A percentile compares a stretch with the other conserved stretches of the same genome.
These are phyloP conservation scores for Chaetomium sp. DNA, from an alignment of 2,329 filamentous ascomycete species.

Conservation along the genomic window DNA sequence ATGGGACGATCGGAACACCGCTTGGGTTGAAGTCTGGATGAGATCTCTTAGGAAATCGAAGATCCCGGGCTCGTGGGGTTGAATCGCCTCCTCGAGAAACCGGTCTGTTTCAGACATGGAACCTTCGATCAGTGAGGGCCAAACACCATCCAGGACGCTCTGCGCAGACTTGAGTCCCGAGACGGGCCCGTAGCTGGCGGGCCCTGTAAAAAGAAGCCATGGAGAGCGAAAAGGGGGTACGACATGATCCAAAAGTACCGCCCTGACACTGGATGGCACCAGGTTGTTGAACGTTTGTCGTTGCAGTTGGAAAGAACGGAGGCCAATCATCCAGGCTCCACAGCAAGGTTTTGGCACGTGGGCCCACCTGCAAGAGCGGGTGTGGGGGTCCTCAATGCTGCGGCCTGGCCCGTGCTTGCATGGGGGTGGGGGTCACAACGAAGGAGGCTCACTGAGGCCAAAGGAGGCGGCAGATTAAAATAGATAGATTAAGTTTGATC, in stretches of 20 bases:
- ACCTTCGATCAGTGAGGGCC: not conserved
- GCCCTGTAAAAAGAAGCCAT: too few species aligned
- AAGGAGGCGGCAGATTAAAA: too few species aligned
- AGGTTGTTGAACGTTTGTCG: constrained; percentile 1
- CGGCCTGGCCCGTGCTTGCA: not conserved
- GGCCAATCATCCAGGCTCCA: constrained; percentile 9
- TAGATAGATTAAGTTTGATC: too few species aligned
- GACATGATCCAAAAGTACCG: too few species aligned
- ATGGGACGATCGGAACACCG: not conserved
- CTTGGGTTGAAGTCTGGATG: not conserved
- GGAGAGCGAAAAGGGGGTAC: too few species aligned
- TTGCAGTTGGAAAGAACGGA: constrained; percentile 4
- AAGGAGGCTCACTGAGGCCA: too few species aligned
- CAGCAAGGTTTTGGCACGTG: not conserved
- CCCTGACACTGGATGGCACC: not conserved
- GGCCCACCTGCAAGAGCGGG: not conserved
- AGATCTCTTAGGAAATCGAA: not conserved
- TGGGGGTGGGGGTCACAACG: too few species aligned
- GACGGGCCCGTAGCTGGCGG: not conserved
- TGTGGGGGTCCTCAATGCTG: not conserved
- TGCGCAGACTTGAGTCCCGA: not conserved
- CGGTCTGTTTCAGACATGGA: constrained; percentile 1
- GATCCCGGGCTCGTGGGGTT: not conserved
- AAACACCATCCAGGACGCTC: not conserved
- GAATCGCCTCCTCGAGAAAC: not conserved